phyloP scores from a whole-genome alignment of 1,139 yeast genomes.

The Geotrichum cucujoidarum region DNA sequence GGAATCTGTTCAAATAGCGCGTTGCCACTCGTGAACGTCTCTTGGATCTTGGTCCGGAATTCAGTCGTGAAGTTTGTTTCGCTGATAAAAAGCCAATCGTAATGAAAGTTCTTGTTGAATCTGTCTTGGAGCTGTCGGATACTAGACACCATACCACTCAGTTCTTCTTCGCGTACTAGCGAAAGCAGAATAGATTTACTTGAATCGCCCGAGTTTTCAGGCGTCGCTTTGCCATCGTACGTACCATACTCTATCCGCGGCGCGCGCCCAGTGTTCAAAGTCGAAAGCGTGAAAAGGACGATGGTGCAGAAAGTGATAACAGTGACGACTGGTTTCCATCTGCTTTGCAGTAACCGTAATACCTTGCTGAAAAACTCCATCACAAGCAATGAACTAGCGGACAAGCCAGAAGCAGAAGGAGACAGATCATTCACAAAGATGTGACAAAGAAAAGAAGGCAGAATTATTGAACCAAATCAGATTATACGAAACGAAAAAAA shows the following conservation, averaged over 20 bases:
- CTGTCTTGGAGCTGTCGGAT: slow-evolving; percentile 63
- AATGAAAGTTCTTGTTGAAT: slow-evolving; percentile 60
- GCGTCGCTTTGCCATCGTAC: neutral
- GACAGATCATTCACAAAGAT: too few species aligned
- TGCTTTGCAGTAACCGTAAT: neutral
- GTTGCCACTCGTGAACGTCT: slow-evolving; percentile 46
- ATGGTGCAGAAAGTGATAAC: neutral
- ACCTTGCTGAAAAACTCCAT: too few species aligned
- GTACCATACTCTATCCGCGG: neutral
- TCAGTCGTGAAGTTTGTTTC: slow-evolving; percentile 57
- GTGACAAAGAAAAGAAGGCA: too few species aligned
- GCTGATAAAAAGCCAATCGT: slow-evolving; percentile 79
- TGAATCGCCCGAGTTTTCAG: slow-evolving; percentile 3
- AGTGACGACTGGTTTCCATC: neutral
- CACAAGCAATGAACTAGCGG: too few species aligned
- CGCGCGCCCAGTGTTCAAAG: too few species aligned
- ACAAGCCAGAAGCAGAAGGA: too few species aligned
- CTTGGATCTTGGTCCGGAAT: slow-evolving; percentile 44
- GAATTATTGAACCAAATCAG: too few species aligned
- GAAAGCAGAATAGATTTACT: slow-evolving; percentile 67
- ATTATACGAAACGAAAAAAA: too few species aligned
- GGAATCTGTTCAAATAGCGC: slow-evolving; percentile 60
- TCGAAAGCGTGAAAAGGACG: neutral
- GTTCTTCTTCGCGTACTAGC: slow-evolving; percentile 63
- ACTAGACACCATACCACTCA: slow-evolving; percentile 52